These are phyloP conservation scores for Alternaria viburni DNA, from an alignment of 2,329 filamentous ascomycete genomes.

Conservation along the genomic window DNA sequence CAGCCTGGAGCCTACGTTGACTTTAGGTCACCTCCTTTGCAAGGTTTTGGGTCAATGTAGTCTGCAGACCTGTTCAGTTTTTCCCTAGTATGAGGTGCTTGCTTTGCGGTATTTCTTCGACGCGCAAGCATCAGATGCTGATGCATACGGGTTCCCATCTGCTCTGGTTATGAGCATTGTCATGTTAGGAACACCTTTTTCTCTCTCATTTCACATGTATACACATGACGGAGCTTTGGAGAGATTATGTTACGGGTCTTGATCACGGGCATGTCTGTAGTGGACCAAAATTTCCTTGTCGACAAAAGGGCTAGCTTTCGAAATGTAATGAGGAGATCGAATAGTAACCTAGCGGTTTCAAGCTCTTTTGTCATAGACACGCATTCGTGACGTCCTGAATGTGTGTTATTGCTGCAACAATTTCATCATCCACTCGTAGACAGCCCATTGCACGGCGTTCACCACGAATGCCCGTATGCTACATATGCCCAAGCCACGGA, in stretches of 20 bases:
- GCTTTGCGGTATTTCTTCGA: slow-evolving; percentile 4
- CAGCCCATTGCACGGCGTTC: slow-evolving; percentile 90
- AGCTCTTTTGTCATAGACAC: not conserved
- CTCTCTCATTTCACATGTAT: slow-evolving; percentile 22
- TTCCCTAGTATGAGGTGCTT: no score
- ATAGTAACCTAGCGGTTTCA: slow-evolving; percentile 2
- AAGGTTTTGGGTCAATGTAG: no score
- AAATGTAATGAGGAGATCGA: slow-evolving; percentile 12
- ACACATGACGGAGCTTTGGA: slow-evolving; percentile 22
- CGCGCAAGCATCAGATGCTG: slow-evolving; percentile 6
- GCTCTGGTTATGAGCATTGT: slow-evolving; percentile 11
- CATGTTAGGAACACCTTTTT: slow-evolving; percentile 22
- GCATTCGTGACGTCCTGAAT: not conserved
- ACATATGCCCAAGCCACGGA: slow-evolving; percentile 81
- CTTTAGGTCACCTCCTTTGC: no score
- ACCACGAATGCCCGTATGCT: slow-evolving; percentile 88
- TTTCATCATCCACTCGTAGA: slow-evolving; percentile 87
- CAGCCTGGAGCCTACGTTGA: no score
- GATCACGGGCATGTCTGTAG: slow-evolving; percentile 18
- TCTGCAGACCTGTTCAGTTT: no score
- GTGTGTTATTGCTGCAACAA: slow-evolving; percentile 30
- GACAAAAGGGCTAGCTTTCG: slow-evolving; percentile 41
- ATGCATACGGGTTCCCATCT: slow-evolving; percentile 6
- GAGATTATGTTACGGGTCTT: slow-evolving; percentile 18
- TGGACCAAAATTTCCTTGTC: slow-evolving; percentile 41